Percentiles rank a stretch among this genome's conserved stretches.
Evolutionary conservation across 2,329 filamentous ascomycete genomes (phyloP).

Genomic region (Colletotrichum tropicale): DNA sequence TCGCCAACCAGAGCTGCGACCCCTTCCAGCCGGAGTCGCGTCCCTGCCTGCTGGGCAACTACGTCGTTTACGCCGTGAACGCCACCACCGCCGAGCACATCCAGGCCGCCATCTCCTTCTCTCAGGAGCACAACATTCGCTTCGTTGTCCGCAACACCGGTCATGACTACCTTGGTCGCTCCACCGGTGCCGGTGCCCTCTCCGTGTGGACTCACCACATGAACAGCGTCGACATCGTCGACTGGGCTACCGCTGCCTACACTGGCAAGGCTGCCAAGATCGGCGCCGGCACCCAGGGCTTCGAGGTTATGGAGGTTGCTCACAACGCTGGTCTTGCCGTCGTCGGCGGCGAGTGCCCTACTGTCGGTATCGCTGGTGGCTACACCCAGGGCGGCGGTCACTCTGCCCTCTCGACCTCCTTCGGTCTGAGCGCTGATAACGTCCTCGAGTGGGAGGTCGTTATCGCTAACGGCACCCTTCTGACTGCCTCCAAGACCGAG

Average conservation of each 20-base stretch:
- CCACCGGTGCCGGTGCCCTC: constrained; percentile 54
- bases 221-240: constrained; percentile 34
- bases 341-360: constrained; percentile 52
- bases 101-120: constrained; percentile 33
- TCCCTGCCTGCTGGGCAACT: constrained; percentile 48
- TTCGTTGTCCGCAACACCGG: constrained; percentile 58
- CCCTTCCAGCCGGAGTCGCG: constrained; percentile 40
- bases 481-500: constrained; percentile 43
- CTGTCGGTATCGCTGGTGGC: constrained; percentile 64
- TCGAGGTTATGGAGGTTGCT: constrained; percentile 37
- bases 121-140: constrained; percentile 45
- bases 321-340: constrained; percentile 6
- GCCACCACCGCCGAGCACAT: constrained; percentile 35
- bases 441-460: constrained; percentile 53
- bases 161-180: constrained; percentile 58
- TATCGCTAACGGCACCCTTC: constrained; percentile 46
- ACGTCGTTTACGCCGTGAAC: constrained; percentile 43
- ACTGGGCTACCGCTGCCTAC: constrained; percentile 30
- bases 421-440: constrained; percentile 65
- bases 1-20: constrained; percentile 45
- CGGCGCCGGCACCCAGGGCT: constrained; percentile 56
- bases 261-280: constrained; percentile 38
- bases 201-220: constrained; percentile 53
- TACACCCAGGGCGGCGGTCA: constrained; percentile 67
- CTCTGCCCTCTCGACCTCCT: constrained; percentile 52